These are phyloP conservation scores for Zymoseptoria pseudotritici DNA, from an alignment of 2,329 filamentous ascomycete genomes.

Conservation along the genomic window DNA sequence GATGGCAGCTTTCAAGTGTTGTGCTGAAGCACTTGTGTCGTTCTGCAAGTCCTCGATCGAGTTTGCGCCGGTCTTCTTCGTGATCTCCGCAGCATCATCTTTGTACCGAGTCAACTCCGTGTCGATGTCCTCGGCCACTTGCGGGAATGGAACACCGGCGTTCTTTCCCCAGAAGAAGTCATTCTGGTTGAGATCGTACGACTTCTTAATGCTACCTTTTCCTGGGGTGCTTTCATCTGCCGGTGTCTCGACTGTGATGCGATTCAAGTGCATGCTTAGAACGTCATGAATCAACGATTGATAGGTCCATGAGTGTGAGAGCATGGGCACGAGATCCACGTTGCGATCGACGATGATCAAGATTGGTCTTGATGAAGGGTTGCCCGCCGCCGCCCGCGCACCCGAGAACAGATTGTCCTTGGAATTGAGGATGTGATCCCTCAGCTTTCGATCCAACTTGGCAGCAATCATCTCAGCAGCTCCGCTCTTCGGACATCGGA, in stretches of 20 bases:
- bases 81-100: constrained; percentile 88
- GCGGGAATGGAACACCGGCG: constrained; percentile 81
- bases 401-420: constrained; percentile 92
- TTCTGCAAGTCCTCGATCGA: constrained; percentile 89
- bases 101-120: constrained; percentile 90
- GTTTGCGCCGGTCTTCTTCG: constrained; percentile 86
- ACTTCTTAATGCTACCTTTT: constrained; percentile 73
- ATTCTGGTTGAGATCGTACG: constrained; percentile 79
- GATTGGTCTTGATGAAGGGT: constrained; percentile 67
- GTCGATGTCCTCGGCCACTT: constrained; percentile 94
- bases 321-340: constrained; percentile 91
- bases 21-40: constrained; percentile 79
- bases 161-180: constrained; percentile 98
- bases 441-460: constrained; percentile 88
- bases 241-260: constrained; percentile 83
- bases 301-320: constrained; percentile 93
- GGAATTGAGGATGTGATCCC: constrained; percentile 93
- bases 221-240: constrained; percentile 68
- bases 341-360: constrained; percentile 92
- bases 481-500: constrained; percentile 84
- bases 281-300: constrained; percentile 79
- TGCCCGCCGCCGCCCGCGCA: constrained; percentile 54
- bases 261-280: constrained; percentile 74
- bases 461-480: constrained; percentile 91
- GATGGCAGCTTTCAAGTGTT: constrained; percentile 93